Base-by-base conservation (phyloP, 1,139 yeast genomes). In the Geotrichum aggregatum region DNA sequence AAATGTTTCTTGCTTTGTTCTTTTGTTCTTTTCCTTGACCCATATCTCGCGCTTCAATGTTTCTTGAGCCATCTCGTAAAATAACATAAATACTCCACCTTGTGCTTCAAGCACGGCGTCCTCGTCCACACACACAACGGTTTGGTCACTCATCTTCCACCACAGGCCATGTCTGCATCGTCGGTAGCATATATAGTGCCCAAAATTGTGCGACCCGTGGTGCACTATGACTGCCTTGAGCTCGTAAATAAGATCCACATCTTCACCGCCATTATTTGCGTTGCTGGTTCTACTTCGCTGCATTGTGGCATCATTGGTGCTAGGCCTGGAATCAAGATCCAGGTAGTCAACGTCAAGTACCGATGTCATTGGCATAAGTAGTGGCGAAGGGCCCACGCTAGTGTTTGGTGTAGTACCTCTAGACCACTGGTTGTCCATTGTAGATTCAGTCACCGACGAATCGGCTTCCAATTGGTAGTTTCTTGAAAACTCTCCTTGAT, bases 101-200 rank as follows among this genome's bases (percentile, higher is more conserved):
- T 87, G 94, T 3, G 91, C 82, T n/a, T 76, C 75, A 55, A 87
- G 71, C 1, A 88, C 97, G 65, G 88, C 95, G 10, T 77, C 78
- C 65, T 88, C 95, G 21, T 80, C 78, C 1, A 88, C 89, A 24
- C 86, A 78, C 58, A 86, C 82, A 2, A 89, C 95, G 1, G 83
- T 82, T 63, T 89, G 96, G 68, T 91, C 98, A 62, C 95, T 84
- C 22, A 89, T 83, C 66, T 96, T 79, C 96, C 96, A 89, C 97
- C 98, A 91, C 11, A 82, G 76, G 1, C 92, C 94, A 61, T 94
- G 77, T 54, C 75, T 77, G 51, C 65, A 65, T 61, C 82, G 83
- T 62, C 97, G 79, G 70, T 79, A 91, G 49, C 95, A 87, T 55
- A 91, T 87, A 66, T 91, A 91, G 67, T 91, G 98, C 21, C 98